phyloP scores from a whole-genome alignment of 2,329 filamentous ascomycete genomes.

The Pseudogymnoascus sp. region DNA sequence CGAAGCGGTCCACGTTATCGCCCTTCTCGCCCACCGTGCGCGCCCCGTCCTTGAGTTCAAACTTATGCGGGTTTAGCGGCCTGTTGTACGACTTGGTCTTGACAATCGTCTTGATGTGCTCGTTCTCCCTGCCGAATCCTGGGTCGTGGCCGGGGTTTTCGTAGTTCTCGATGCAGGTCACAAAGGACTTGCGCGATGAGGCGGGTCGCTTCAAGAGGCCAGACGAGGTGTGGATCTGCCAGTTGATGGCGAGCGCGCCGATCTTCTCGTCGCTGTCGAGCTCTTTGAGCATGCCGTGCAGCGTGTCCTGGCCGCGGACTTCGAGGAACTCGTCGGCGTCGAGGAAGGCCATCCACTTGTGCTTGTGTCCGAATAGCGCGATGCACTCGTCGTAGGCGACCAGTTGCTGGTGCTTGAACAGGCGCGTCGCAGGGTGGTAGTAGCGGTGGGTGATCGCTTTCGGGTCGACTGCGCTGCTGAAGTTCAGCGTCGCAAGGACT shows the following conservation, averaged over 20 bases:
- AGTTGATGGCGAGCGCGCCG: constrained; percentile 29
- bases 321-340: constrained; percentile 29
- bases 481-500: constrained; percentile 13
- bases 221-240: constrained; percentile 28
- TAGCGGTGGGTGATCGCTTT: constrained; percentile 22
- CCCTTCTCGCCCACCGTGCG: constrained; percentile 25
- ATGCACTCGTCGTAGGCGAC: constrained; percentile 22
- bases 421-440: constrained; percentile 12
- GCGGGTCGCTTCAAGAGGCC: constrained; percentile 22
- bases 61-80: constrained; percentile 22
- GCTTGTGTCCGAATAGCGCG: constrained; percentile 19
- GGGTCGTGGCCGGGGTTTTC: constrained; percentile 16
- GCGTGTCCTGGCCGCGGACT: constrained; percentile 19
- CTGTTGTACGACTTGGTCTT: constrained; percentile 21
- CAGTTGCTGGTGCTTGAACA: constrained; percentile 15
- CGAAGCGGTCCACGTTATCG: constrained; percentile 17
- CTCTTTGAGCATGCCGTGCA: constrained; percentile 23
- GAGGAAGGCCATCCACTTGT: constrained; percentile 29
- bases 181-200: constrained; percentile 25
- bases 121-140: constrained; percentile 22
- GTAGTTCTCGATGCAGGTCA: constrained; percentile 21
- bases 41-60: constrained; percentile 16
- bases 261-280: constrained; percentile 23
- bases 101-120: constrained; percentile 29
- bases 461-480: constrained; percentile 17